Conservation (phyloP, 208 protist species). For the Histomonas meleagridis region DNA sequence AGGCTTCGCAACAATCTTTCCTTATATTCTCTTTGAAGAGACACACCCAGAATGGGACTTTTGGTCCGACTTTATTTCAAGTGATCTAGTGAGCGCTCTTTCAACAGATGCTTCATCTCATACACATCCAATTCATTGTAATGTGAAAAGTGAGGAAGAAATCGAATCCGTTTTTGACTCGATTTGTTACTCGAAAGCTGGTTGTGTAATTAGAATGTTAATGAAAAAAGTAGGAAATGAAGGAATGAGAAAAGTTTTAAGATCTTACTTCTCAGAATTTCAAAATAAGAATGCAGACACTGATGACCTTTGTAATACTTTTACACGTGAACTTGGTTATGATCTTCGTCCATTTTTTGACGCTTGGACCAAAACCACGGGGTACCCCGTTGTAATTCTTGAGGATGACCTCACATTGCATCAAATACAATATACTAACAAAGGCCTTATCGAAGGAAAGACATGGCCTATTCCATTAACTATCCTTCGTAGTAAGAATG, state of each 20-base stretch:
- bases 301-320: not conserved
- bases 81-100: not conserved
- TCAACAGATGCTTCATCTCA: not conserved
- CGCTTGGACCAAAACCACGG: not conserved
- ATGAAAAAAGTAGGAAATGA: not conserved
- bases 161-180: conserved; percentile 26
- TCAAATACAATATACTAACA: not conserved
- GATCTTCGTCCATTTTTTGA: not conserved
- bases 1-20: conserved; percentile 38
- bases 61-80: not conserved
- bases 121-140: not conserved
- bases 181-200: conserved; percentile 4
- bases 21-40: not conserved
- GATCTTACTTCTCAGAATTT: not conserved
- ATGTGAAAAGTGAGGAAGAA: not conserved
- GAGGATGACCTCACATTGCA: not conserved
- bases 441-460: not conserved
- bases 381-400: not conserved
- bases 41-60: not conserved
- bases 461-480: not conserved
- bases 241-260: not conserved
- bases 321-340: not conserved
- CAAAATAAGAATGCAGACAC: not conserved
- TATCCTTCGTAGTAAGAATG: not conserved
- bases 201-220: not conserved